phyloP scores from a whole-genome alignment of 306 rosid species.

The Urtica urens region DNA sequence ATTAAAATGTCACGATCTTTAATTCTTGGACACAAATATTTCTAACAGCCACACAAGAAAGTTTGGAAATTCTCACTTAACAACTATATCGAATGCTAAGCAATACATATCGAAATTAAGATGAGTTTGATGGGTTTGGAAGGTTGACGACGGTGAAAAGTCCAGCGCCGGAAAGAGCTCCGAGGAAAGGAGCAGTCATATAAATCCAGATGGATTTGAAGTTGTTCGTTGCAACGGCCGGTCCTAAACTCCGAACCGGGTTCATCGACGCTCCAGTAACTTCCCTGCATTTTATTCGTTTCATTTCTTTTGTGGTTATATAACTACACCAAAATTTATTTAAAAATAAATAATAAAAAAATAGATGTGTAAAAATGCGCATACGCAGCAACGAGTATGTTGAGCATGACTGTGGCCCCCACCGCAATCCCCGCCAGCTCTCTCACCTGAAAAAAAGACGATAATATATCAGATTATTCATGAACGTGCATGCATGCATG shows the following conservation, averaged over 20 bases:
- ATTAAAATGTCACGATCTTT: no score
- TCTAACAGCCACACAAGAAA: no score
- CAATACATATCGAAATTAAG: no score
- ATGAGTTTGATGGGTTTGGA: no score
- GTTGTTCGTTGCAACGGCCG: conserved; percentile 75
- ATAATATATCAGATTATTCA: no score
- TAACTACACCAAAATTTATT: neutral
- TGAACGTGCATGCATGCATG: no score
- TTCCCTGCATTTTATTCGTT: conserved; percentile 31
- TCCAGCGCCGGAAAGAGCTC: conserved; percentile 77
- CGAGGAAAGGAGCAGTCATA: conserved; percentile 68
- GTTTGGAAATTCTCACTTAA: no score
- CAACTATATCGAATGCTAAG: no score
- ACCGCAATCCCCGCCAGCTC: conserved; percentile 84
- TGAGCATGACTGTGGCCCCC: conserved; percentile 87
- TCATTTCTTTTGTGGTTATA: neutral
- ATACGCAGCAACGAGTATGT: conserved; percentile 86
- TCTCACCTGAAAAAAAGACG: conserved; percentile 81
- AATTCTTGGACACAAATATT: no score
- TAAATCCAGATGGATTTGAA: conserved; percentile 75
- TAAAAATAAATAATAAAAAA: neutral
- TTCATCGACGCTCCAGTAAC: conserved; percentile 77
- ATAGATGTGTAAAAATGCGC: conserved; percentile 8
- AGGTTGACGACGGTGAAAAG: conserved; percentile 61
- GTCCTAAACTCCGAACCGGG: conserved; percentile 81